phyloP scores from a whole-genome alignment of 2,329 filamentous ascomycete genomes.

The Colletotrichum lupini region DNA sequence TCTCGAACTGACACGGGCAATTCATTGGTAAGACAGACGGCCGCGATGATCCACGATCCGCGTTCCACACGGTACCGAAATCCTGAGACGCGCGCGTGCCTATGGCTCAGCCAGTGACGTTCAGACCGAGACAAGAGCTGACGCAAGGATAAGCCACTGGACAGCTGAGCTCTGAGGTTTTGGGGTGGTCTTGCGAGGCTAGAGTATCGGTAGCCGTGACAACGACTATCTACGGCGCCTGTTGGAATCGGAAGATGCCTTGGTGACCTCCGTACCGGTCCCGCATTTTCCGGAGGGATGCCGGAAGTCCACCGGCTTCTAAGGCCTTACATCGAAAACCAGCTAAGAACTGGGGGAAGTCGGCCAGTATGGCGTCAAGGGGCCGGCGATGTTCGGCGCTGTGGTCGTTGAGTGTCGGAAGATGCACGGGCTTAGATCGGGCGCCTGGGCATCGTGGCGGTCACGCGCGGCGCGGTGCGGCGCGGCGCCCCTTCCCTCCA shows the following conservation, averaged over 20 bases:
- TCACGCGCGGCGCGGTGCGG: neutral
- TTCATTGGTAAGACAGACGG: conserved; percentile 8
- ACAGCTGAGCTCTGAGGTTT: neutral
- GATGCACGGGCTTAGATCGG: neutral
- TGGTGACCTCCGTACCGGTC: neutral
- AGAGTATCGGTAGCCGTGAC: neutral
- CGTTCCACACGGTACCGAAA: neutral
- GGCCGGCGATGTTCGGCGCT: neutral
- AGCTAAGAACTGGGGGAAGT: neutral
- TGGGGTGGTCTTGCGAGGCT: too few relatives aligned
- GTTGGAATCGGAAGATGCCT: neutral
- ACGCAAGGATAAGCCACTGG: neutral
- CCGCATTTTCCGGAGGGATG: neutral
- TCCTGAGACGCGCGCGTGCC: neutral
- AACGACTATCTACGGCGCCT: neutral
- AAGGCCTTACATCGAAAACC: neutral
- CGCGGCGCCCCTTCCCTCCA: neutral
- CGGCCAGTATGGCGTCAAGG: neutral
- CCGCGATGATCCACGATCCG: neutral
- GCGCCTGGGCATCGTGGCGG: neutral
- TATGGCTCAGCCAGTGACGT: neutral
- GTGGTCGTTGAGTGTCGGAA: neutral
- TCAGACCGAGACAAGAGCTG: neutral
- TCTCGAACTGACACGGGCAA: neutral
- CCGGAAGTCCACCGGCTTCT: neutral